Conservation (phyloP, 305 asterid genomes). For the Vinca major region DNA sequence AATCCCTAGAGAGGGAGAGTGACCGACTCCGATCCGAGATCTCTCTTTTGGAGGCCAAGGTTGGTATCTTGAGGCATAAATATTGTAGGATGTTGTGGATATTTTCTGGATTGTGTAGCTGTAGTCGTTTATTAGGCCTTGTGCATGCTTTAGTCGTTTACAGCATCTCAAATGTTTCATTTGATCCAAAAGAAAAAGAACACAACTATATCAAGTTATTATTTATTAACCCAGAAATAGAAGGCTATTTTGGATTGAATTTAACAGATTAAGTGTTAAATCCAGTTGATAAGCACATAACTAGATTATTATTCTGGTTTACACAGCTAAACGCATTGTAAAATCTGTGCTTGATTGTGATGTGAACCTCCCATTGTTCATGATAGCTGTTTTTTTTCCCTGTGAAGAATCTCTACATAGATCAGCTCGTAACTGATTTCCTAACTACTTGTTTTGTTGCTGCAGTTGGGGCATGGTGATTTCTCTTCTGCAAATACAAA, state of each 20-base stretch:
- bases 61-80: conserved; percentile 26
- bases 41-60: conserved; percentile 94
- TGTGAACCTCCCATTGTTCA: not conserved
- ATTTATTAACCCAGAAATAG: not conserved
- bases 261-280: too few species aligned
- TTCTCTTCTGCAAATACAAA: conserved; percentile 86
- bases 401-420: not conserved
- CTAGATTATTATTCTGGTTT: not conserved
- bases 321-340: too few species aligned
- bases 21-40: conserved; percentile 83
- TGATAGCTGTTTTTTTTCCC: not conserved
- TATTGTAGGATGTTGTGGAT: conserved; percentile 11
- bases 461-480: conserved; percentile 95
- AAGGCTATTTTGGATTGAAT: too few species aligned
- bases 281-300: too few species aligned
- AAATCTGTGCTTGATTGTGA: not conserved
- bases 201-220: too few species aligned
- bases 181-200: not conserved
- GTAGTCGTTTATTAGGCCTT: not conserved
- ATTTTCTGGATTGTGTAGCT: conserved; percentile 12
- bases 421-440: not conserved
- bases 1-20: conserved; percentile 84
- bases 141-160: not conserved
- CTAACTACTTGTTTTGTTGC: conserved; percentile 9
- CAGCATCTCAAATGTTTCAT: not conserved